Conservation (phyloP, 805 yeast genomes). For the Candida boleticola region DNA sequence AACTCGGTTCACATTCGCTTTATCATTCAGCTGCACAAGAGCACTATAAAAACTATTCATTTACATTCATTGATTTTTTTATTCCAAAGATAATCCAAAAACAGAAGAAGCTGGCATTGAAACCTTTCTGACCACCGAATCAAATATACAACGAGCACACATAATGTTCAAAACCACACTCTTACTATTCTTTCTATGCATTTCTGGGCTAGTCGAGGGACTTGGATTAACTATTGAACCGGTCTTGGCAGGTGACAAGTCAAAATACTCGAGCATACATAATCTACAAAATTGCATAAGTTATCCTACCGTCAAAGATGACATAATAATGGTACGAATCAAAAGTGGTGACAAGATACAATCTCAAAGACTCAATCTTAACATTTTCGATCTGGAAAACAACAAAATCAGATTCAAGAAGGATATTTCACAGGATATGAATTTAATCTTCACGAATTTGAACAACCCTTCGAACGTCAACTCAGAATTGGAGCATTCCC, state of each 20-base stretch:
- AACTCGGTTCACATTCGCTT: no score
- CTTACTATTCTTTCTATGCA: neutral
- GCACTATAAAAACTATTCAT: no score
- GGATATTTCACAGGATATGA: conserved; percentile 28
- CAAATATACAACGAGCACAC: no score
- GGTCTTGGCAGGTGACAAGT: conserved; percentile 26
- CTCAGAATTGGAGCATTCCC: conserved; percentile 2
- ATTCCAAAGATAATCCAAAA: neutral
- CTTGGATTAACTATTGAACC: conserved; percentile 39
- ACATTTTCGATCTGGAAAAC: conserved; percentile 36
- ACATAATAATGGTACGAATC: conserved; percentile 32
- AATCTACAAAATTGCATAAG: conserved; percentile 35
- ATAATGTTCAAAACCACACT: no score
- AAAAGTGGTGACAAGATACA: conserved; percentile 28
- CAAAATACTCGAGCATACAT: conserved; percentile 24
- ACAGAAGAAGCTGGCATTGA: no score
- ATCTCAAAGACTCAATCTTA: conserved; percentile 35
- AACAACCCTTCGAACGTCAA: conserved; percentile 22
- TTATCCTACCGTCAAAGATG: conserved; percentile 36
- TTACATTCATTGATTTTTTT: neutral
- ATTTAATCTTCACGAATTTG: conserved; percentile 36
- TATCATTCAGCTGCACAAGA: no score
- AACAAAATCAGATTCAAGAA: conserved; percentile 31
- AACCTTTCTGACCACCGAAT: no score
- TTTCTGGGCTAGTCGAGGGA: neutral